phyloP scores from a whole-genome alignment of 495 filamentous ascomycete species.

The Neurospora tetrasperma region DNA sequence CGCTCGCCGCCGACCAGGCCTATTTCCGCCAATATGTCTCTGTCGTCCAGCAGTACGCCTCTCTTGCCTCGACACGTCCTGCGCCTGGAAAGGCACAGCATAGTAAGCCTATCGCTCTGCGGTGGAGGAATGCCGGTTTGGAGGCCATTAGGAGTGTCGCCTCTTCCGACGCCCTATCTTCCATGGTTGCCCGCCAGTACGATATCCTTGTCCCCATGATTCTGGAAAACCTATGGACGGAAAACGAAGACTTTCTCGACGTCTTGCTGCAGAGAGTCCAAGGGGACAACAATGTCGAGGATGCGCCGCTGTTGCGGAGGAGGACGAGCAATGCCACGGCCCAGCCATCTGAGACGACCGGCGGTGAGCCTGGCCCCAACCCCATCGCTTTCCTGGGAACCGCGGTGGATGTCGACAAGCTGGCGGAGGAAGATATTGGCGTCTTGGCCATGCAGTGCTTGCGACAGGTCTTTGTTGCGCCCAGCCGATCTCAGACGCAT shows the following conservation, averaged over 20 bases:
- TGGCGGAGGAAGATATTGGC: constrained; percentile 79
- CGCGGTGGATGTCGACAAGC: constrained; percentile 70
- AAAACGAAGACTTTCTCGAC: constrained; percentile 56
- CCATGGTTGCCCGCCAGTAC: constrained; percentile 63
- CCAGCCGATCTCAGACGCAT: constrained; percentile 67
- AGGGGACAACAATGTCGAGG: constrained; percentile 53
- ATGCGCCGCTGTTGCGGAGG: constrained; percentile 46
- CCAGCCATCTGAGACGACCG: constrained; percentile 42
- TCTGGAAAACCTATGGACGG: constrained; percentile 72
- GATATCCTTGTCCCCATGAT: constrained; percentile 69
- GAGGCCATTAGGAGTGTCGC: constrained; percentile 69
- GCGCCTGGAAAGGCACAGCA: constrained; percentile 38
- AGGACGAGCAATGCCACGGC: constrained; percentile 74
- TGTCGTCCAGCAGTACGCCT: constrained; percentile 65
- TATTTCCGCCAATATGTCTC: constrained; percentile 73
- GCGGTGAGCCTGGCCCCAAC: constrained; percentile 46
- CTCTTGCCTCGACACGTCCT: constrained; percentile 55
- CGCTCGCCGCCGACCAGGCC: constrained; percentile 69
- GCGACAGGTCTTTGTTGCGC: constrained; percentile 65
- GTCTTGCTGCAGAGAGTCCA: constrained; percentile 50
- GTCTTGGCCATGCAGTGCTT: constrained; percentile 72
- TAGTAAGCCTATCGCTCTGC: constrained; percentile 64
- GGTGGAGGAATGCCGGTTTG: constrained; percentile 74
- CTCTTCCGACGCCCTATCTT: constrained; percentile 63
- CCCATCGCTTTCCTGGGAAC: constrained; percentile 61